Evolutionary conservation across 441 rosid genomes (phyloP), one percentile per base, ranked within the genome.

Genomic region (Adansonia grandidieri): DNA sequence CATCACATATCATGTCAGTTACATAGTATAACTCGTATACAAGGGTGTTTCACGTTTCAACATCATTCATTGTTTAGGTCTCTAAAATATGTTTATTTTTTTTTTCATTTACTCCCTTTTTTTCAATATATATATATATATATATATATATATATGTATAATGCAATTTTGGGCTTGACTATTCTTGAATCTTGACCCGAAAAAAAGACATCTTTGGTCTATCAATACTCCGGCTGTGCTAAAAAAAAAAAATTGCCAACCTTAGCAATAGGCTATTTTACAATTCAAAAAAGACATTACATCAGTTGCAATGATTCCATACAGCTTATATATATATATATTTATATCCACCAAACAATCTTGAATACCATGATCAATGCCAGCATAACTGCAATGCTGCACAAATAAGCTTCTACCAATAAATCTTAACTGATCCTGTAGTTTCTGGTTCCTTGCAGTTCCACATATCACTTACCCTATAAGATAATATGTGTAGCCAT

Each of bases 391-490:
- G 72, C 9, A 44, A 69, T 13, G 20, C 19, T 14, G 19, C 45
- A 14, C 66, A 62, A 22, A 20, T 5, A 61, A 37, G 45, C n/a
- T 32, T 37, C 66, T 24, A 24, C n/a, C 68, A 2, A 60, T 53
- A 19, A 53, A 53, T 64, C 69, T 45, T 2, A 45, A 45, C 22
- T 1, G 60, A 54, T n/a, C 14, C 17, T 51, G 56, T 51, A 14
- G 6, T 14, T 51, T 17, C 24, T 66, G 6, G 71, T 66, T 66
- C 24, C 17, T 44, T 66, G 71, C 71, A 66, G 50, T 17, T 66
- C 22, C 50, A 40, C 24, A 15, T n/a, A 40, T 65, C 70, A 6
- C 1, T 63, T 19, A 14, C 13, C 47, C 24, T 37, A 40, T 65
- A 40, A 40, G 15, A 7, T 37, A 5, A 37, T 4, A 17, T 24